Conservation (phyloP, 2,329 filamentous ascomycete genomes). For the Cladosporium sp. region DNA sequence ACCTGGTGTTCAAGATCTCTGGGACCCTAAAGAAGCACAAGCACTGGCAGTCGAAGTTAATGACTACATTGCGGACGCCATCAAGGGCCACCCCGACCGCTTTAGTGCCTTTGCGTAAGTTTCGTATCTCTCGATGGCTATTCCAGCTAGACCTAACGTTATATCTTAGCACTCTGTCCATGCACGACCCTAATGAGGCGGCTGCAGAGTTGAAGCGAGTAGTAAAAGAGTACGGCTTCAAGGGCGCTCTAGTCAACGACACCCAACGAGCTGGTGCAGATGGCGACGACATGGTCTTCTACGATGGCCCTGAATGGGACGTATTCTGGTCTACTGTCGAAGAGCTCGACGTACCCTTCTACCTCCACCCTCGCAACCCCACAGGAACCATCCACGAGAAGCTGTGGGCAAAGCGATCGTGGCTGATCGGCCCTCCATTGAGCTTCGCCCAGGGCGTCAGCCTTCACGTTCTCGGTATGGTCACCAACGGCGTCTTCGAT, state of each 20-base stretch:
- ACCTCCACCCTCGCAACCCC: constrained; percentile 54
- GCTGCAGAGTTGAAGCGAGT: constrained; percentile 50
- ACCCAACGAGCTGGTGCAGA: constrained; percentile 53
- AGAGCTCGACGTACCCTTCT: constrained; percentile 61
- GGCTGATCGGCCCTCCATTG: constrained; percentile 57
- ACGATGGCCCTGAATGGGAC: constrained; percentile 58
- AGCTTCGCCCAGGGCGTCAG: constrained; percentile 57
- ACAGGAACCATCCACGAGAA: constrained; percentile 53
- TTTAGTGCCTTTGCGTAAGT: constrained; percentile 42
- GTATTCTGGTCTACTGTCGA: constrained; percentile 57
- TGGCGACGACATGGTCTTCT: constrained; percentile 61
- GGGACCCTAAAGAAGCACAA: constrained; percentile 41
- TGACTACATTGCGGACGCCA: constrained; percentile 42
- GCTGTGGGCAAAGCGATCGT: constrained; percentile 56
- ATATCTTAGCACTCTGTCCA: constrained; percentile 27
- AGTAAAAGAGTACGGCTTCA: constrained; percentile 45
- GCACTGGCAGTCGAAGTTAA: constrained; percentile 44
- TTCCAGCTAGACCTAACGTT: neutral
- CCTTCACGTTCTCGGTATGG: constrained; percentile 53
- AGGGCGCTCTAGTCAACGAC: constrained; percentile 33
- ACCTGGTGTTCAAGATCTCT: constrained; percentile 47
- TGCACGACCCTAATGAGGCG: constrained; percentile 51
- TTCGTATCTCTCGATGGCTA: neutral
- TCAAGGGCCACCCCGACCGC: constrained; percentile 39
- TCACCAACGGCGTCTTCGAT: constrained; percentile 50